Conservation (phyloP, 2,329 filamentous ascomycete species). For the Colletotrichum filicis region DNA sequence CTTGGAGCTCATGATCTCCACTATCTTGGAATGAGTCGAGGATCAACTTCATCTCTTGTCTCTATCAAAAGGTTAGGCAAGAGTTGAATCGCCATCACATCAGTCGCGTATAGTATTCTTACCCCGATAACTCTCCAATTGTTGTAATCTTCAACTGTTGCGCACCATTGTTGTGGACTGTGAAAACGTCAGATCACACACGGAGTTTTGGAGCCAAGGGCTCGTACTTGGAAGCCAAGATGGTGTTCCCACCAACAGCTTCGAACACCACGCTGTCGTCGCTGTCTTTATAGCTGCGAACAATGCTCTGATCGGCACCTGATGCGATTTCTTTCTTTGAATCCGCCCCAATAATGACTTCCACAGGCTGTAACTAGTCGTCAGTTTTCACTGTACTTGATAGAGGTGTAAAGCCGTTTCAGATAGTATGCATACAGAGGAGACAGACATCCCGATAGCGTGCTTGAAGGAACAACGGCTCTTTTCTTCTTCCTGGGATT, state of each 20-base stretch:
- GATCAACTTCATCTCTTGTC: not conserved
- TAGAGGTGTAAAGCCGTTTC: too few species aligned
- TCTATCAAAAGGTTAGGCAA: not conserved
- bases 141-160: not conserved
- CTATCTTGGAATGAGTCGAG: not conserved
- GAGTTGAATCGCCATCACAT: too few species aligned
- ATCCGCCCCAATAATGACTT: not conserved
- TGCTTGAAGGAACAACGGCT: not conserved
- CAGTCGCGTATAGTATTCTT: accelerated
- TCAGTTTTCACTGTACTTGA: not conserved
- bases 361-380: not conserved
- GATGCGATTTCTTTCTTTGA: not conserved
- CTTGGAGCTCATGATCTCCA: not conserved
- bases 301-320: not conserved
- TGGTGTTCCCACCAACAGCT: conserved; percentile 20
- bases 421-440: not conserved
- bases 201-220: too few species aligned
- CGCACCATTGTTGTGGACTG: conserved; percentile 17
- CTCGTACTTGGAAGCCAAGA: conserved; percentile 16
- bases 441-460: not conserved
- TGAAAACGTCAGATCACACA: not conserved
- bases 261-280: conserved; percentile 11
- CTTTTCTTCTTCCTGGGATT: not conserved
- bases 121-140: conserved; percentile 28
- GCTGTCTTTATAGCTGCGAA: not conserved